Evolutionary conservation across 495 filamentous ascomycete genomes (phyloP), one percentile per base, ranked within the genome.

Genomic region (Rhypophila decipiens): DNA sequence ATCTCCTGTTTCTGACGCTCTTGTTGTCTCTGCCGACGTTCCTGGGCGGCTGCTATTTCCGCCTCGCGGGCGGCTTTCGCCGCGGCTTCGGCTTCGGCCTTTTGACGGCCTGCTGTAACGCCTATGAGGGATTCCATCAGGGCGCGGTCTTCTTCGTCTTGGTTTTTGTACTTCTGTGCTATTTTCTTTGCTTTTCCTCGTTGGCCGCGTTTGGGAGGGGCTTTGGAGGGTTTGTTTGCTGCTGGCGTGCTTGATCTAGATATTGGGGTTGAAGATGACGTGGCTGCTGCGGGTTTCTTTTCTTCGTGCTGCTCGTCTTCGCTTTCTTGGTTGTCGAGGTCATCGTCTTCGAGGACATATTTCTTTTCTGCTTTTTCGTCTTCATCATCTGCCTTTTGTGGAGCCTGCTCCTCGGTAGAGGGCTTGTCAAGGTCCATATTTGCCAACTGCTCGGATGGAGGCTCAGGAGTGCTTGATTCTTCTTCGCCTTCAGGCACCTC

Each of bases 71-170:
- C 59, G 2, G 64, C 70, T 50, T 73, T 75, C 17, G 70, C 74
- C 40, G 67, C 68, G 1, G 73, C 76, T 52, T 76, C 74, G 24
- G 73, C 75, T 49, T 76, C 68, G 15, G 70, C 75, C 24, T 75
- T 74, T 54, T 74, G 64, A 10, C 62, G 64, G 1, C 70, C 75
- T 1, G 80, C 78, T 44, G 80, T 71, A 11, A 86, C 82, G 34
- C 93, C 93, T 10, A 96, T 81, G 13, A 96, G 73, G 13, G 79
- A 77, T 59, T 96, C 82, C 45, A 90, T 89, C 1, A 90, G 74
- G 27, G 76, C 79, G 34, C 90, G 86, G 52, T 98, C 93, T 59
- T 93, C 90, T 15, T 94, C 90, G 57, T 96, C 90, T 74, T 98
- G 93, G 56, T 94, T 75, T 24, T 88, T 89, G 64, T 98, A 98